These are phyloP conservation scores for Marasmius tenuissimus DNA, from an alignment of 1,284 basidiomycete species.

Conservation along the genomic window DNA sequence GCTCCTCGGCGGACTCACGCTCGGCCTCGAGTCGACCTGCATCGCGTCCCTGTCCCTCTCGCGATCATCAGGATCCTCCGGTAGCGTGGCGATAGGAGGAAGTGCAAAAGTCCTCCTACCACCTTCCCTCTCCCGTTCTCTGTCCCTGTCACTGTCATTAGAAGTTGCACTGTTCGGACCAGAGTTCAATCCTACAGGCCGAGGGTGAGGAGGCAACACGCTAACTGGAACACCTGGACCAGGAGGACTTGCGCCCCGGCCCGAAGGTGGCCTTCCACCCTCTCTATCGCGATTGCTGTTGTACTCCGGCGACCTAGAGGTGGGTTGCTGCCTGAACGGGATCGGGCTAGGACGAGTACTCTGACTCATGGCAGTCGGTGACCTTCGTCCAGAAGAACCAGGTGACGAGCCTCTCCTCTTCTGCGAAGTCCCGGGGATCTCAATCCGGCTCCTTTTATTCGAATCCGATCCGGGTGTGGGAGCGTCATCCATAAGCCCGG, in stretches of 20 bases:
- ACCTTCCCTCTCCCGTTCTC: background rate
- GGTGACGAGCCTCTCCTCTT: constrained; percentile 20
- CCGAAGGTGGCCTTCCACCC: background rate
- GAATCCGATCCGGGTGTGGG: constrained; percentile 42
- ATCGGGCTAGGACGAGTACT: constrained; percentile 70
- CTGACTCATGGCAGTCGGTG: constrained; percentile 36
- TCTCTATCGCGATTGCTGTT: background rate
- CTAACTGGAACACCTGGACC: constrained; percentile 37
- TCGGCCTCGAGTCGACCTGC: constrained; percentile 47
- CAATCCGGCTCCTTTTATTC: constrained; percentile 42
- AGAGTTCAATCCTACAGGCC: constrained; percentile 59
- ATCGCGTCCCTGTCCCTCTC: constrained; percentile 38
- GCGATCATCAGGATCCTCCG: constrained; percentile 25
- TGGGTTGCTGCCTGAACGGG: constrained; percentile 69
- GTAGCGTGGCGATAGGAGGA: constrained; percentile 13
- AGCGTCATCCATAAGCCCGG: constrained; percentile 52
- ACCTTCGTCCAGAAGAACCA: constrained; percentile 39
- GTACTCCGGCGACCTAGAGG: constrained; percentile 29
- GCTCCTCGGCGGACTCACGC: constrained; percentile 44
- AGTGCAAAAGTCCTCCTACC: background rate
- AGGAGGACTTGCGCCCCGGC: constrained; percentile 41
- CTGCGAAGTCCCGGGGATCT: background rate
- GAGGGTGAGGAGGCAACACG: constrained; percentile 67
- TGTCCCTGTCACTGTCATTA: background rate
- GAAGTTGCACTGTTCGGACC: background rate